Base-by-base conservation (phyloP, 2,329 filamentous ascomycete genomes). In the Colletotrichum graminicola region DNA sequence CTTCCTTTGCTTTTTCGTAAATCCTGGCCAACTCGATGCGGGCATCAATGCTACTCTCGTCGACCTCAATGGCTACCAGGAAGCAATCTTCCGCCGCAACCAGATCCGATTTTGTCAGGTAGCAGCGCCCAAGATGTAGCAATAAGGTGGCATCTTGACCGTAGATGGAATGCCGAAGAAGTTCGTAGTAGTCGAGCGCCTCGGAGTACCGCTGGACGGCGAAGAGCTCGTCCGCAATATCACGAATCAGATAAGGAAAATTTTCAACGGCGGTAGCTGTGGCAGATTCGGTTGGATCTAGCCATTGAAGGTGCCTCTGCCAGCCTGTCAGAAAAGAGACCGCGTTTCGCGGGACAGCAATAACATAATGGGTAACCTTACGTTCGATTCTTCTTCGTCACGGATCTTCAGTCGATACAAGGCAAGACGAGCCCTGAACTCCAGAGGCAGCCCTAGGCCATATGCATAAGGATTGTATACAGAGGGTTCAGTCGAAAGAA, bases 391-490 rank as follows among this genome's bases (percentile, higher is more conserved):
- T 18, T 89, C 83, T 29, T 89, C 83, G 34, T 91, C 83, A 0
- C 89, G 90, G 71, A 94, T 84, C 66, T 90, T 91, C 45, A 97
- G 82, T n/a, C 96, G 90, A 78, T 94, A 95, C 5, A 95, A 84
- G 4, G 93, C 95, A 73, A 99, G 84, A 78, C 95, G 96, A 39
- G 94, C 89, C 26, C 95, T 91, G 52, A 99, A 84, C 75, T 98
- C 94, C 6, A 95, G 80, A 0, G 95, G 95, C 49, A 98, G 84
- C 1, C 91, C 90, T 49, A 87, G 80, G 0, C 94, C 94, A 79
- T 97, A 97, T 0, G 87, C 83, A 7, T 86, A 84, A 5, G 82
- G 77, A 1, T 87, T 83, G 77, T 89, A 89, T 55, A 80, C 81
- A 3, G 82, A 86, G 5, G 86, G 83, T 11, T 85, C 80, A 78